phyloP scores from a whole-genome alignment of 768 basidiomycete genomes.

The Podaxis sp. region DNA sequence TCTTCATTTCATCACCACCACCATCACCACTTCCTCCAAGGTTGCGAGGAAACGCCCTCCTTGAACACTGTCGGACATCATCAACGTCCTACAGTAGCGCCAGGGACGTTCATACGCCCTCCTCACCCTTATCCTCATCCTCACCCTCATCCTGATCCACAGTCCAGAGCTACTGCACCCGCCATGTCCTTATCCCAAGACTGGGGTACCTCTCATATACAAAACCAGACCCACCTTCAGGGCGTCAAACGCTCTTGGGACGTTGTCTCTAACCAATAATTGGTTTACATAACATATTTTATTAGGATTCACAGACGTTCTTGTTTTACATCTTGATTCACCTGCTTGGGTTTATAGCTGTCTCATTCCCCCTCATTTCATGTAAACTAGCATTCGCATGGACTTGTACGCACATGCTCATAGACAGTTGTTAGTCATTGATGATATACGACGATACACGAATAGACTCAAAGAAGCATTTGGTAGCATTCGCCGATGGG shows the following conservation, averaged over 20 bases:
- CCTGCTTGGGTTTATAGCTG: slow-evolving; percentile 9
- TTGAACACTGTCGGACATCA: background rate
- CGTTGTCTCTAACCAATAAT: background rate
- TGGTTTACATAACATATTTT: background rate
- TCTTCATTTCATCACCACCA: background rate
- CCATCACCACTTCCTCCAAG: background rate
- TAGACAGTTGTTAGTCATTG: background rate
- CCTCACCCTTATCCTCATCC: background rate
- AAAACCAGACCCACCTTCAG: background rate
- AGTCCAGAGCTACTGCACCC: background rate
- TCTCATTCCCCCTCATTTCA: background rate
- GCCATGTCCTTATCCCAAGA: background rate
- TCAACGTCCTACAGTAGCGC: background rate
- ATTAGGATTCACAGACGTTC: background rate
- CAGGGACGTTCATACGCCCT: background rate
- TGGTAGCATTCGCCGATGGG: background rate
- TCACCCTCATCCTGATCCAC: background rate
- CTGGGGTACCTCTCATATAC: slow-evolving; percentile 1
- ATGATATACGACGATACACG: background rate
- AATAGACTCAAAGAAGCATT: background rate
- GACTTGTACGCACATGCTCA: slow-evolving; percentile 11
- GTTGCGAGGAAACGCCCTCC: background rate
- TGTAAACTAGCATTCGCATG: slow-evolving; percentile 8
- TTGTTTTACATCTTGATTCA: background rate
- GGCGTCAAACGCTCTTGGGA: slow-evolving; percentile 11